These are phyloP conservation scores for Myochromella boudieri DNA, from an alignment of 768 basidiomycete species.

Conservation along the genomic window DNA sequence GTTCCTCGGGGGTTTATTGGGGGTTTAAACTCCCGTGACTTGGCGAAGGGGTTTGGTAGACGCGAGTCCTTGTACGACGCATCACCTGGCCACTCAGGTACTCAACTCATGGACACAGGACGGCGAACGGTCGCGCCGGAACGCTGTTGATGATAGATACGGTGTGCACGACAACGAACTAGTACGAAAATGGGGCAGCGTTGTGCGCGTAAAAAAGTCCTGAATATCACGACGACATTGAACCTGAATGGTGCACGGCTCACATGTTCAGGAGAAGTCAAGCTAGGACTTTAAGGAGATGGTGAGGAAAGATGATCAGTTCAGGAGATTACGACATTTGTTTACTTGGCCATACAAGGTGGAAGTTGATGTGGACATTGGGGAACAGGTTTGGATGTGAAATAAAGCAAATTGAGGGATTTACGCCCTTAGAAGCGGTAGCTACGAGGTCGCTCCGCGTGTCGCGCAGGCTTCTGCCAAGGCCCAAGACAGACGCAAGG, in stretches of 20 bases:
- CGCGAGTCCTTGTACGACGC: too few species aligned
- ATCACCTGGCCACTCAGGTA: not conserved
- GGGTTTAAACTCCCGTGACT: too few species aligned
- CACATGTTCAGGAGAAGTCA: not conserved
- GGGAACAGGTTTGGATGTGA: not conserved
- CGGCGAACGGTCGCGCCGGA: not conserved
- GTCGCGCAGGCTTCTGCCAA: conserved; percentile 1
- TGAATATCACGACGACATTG: not conserved
- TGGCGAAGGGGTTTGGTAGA: too few species aligned
- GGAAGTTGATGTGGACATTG: not conserved
- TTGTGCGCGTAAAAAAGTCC: not conserved
- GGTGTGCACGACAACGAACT: not conserved
- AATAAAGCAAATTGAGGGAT: not conserved
- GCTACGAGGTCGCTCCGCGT: not conserved
- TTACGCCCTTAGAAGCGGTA: not conserved
- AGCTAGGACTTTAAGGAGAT: conserved; percentile 1
- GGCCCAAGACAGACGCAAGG: not conserved
- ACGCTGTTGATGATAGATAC: not conserved
- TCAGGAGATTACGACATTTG: conserved; percentile 1
- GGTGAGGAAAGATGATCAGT: not conserved
- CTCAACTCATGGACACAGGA: not conserved
- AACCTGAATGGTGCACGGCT: not conserved
- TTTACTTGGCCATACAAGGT: not conserved
- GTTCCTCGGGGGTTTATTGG: too few species aligned
- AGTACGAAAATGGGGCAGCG: not conserved